phyloP scores from a whole-genome alignment of 2,329 filamentous ascomycete genomes.

The Neobulgaria alba region DNA sequence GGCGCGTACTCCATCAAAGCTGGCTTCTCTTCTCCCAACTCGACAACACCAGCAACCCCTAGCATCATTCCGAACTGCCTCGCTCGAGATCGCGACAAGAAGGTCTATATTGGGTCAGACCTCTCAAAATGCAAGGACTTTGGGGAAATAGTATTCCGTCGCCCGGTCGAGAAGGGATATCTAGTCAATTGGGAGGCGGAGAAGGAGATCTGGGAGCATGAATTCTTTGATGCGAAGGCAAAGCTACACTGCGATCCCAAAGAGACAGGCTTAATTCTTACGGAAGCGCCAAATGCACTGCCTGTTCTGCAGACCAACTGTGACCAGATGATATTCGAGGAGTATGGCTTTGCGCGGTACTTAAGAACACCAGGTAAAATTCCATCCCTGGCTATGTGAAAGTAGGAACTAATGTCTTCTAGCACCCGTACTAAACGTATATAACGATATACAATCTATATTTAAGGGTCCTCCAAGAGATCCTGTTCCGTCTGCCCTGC shows the following conservation, averaged over 20 bases:
- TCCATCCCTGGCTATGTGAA: constrained; percentile 12
- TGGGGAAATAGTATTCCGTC: constrained; percentile 76
- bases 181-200: constrained; percentile 95
- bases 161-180: constrained; percentile 90
- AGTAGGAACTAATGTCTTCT: background rate
- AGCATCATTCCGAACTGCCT: constrained; percentile 80
- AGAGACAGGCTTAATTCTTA: constrained; percentile 75
- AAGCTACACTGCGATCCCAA: constrained; percentile 62
- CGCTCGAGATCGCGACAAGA: constrained; percentile 70
- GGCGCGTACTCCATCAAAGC: constrained; percentile 88
- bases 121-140: constrained; percentile 76
- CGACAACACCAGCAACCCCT: constrained; percentile 41
- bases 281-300: constrained; percentile 78
- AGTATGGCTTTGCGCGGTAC: constrained; percentile 87
- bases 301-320: constrained; percentile 77
- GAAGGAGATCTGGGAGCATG: constrained; percentile 89
- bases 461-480: constrained; percentile 52
- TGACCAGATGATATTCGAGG: constrained; percentile 95
- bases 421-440: constrained; percentile 73
- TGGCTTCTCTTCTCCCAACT: constrained; percentile 48
- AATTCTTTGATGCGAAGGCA: constrained; percentile 68
- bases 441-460: constrained; percentile 65
- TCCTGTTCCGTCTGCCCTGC: constrained; percentile 35
- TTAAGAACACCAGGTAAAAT: constrained; percentile 64
- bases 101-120: constrained; percentile 72